Conservation (phyloP, 352 stramenopile genomes). For the Saprolegnia parasitica region DNA sequence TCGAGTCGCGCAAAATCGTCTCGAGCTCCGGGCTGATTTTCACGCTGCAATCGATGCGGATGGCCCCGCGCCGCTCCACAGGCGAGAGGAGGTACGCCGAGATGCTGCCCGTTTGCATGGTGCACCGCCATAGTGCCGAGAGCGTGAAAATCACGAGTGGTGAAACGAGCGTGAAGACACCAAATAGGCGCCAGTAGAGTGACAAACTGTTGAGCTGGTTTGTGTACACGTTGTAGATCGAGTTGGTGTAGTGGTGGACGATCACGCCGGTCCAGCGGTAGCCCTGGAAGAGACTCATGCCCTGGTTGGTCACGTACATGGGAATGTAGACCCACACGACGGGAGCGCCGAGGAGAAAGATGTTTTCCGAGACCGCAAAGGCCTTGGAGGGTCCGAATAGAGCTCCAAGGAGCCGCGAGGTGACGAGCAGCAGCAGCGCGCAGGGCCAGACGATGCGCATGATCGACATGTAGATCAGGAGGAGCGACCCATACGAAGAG, state of each 20-base stretch:
- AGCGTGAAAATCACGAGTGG: not conserved
- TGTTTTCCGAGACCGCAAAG: slow-evolving; percentile 4
- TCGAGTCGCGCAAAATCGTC: not conserved
- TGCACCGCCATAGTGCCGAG: not conserved
- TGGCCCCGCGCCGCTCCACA: not conserved
- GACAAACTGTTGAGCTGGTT: slow-evolving; percentile 1
- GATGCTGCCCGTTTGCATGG: not conserved
- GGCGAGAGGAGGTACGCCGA: not conserved
- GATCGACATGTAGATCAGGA: slow-evolving; percentile 17
- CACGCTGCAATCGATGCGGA: not conserved
- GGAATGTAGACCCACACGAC: slow-evolving; percentile 21
- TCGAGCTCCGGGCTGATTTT: not conserved
- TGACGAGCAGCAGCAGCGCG: not conserved
- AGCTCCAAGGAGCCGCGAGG: not conserved
- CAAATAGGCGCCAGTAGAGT: slow-evolving; percentile 6
- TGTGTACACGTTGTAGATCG: slow-evolving; percentile 17
- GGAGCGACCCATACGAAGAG: not conserved
- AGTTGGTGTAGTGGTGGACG: slow-evolving; percentile 10
- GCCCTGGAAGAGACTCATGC: slow-evolving; percentile 21
- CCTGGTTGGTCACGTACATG: not conserved
- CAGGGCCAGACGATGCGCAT: slow-evolving; percentile 20
- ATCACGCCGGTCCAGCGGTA: slow-evolving; percentile 8
- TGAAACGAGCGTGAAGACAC: slow-evolving; percentile 4
- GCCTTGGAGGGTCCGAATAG: not conserved
- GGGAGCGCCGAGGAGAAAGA: slow-evolving; percentile 9